Evolutionary conservation across 495 filamentous ascomycete species (phyloP), one percentile per base, ranked within the genome.

Genomic region (Penicillium fimorum): DNA sequence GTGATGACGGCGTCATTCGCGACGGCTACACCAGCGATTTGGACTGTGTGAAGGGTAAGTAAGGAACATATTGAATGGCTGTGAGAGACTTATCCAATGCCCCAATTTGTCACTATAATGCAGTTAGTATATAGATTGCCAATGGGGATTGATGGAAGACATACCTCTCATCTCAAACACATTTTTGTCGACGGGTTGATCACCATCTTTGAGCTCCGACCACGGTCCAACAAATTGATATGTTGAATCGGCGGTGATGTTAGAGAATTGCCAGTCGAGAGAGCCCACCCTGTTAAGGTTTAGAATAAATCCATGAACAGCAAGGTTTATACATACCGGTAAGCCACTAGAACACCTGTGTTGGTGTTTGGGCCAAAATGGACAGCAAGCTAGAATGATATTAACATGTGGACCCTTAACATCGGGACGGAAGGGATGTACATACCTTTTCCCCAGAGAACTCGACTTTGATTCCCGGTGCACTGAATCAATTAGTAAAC

Each of bases 181-280:
- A 47, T 71, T 67, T 13, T 56, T 59, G 6, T 56, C 49, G 3
- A 56, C 37, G 1, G 43, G 32, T 9, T 55, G 25, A 18, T 60
- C 63, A 3, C 57, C 54, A 35, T 63, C 59, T 11, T 52, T 52
- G 4, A 69, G 11, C 3, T 56, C 63, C 9, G 62, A 49, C 49
- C 56, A 60, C 7, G 64, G 58, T 1, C 70, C 78, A 35, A 85
- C 76, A 45, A 89, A 77, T 29, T 87, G 78, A 56, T 89, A 84
- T 1, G 84, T 86, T 15, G 74, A 72, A 9, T 78, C 75, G 0
- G 76, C 79, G 5, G 84, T 87, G 33, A 89, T 78, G 68, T 88
- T 88, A 38, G 85, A 83, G 58, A 87, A 84, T 40, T 76, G 74
- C 84, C 86, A 89, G 62, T 88, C 85, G 45, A 85, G 75, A 7